phyloP scores from a whole-genome alignment of 306 rosid species.

The Parietaria judaica region DNA sequence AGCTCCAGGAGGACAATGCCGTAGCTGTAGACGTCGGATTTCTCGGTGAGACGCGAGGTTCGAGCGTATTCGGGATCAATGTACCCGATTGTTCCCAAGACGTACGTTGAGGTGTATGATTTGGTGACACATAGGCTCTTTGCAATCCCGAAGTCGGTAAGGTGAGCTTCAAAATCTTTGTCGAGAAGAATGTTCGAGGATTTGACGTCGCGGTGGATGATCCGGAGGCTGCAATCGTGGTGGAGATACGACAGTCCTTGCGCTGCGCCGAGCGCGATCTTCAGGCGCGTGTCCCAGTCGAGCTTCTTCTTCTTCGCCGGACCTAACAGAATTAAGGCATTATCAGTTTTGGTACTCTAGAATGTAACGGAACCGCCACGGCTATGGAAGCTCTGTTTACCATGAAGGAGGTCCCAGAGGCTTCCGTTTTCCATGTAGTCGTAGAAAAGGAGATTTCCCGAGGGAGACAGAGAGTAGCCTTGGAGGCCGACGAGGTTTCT shows the following conservation, averaged over 20 bases:
- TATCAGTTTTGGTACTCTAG: too few species aligned
- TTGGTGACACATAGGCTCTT: slow-evolving; percentile 68
- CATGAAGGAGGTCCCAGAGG: slow-evolving; percentile 94
- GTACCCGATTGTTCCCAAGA: slow-evolving; percentile 95
- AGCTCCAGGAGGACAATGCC: slow-evolving; percentile 90
- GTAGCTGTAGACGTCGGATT: slow-evolving; percentile 88
- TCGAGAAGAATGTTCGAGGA: slow-evolving; percentile 88
- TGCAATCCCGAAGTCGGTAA: slow-evolving; percentile 94
- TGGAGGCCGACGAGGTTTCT: slow-evolving; percentile 89
- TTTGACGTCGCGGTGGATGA: slow-evolving; percentile 91
- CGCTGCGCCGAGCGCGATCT: slow-evolving; percentile 85
- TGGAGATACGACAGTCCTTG: slow-evolving; percentile 91
- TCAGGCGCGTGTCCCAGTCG: slow-evolving; percentile 72
- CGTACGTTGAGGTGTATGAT: slow-evolving; percentile 72
- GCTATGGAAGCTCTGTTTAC: slow-evolving; percentile 25
- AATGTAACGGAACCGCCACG: too few species aligned
- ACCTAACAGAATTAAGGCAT: slow-evolving; percentile 25
- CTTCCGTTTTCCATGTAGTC: slow-evolving; percentile 95
- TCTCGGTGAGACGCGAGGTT: slow-evolving; percentile 89
- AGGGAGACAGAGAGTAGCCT: slow-evolving; percentile 77
- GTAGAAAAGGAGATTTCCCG: slow-evolving; percentile 90
- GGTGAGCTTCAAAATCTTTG: slow-evolving; percentile 77
- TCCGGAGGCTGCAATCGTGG: slow-evolving; percentile 87
- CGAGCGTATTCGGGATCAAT: slow-evolving; percentile 96
- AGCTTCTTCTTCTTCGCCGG: slow-evolving; percentile 63